Evolutionary conservation across 345 rosid genomes (phyloP), one percentile per base, ranked within the genome.

Genomic region (Salix caprea): DNA sequence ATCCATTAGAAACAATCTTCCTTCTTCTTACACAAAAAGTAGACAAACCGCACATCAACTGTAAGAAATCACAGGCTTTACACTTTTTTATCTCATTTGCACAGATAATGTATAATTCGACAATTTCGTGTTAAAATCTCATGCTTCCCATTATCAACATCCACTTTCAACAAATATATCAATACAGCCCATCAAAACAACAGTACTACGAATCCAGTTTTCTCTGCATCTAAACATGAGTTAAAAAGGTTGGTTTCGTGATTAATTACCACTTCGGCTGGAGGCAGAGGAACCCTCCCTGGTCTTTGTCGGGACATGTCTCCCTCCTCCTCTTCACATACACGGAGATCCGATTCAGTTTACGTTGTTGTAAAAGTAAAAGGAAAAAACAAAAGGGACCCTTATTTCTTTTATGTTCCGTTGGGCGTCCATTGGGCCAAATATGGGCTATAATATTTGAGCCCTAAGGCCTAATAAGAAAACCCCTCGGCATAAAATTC

Each of bases 231-330:
- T 77, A 78, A 77, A 48, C 76, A 50, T n/a, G 21, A 40, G 67
- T 6, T 15, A 1, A 62, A 6, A 21, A 44, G 32, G 40, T 5
- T 65, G 32, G 13, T 6, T 6, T 9, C 8, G 44, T 15, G 2
- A 66, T 16, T 39, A 39, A 10, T 9, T 71, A 93, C 99, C 97
- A 90, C 94, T 79, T 88, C 92, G 78, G 81, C 97, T 66, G 96
- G 97, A 85, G 97, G 97, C 15, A 93, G 85, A 26, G 73, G 70
- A 65, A 81, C 80, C 70, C 87, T 86, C 73, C 79, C 88, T 56
- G 76, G 72, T 77, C 89, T 87, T 71, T 86, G 87, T 75, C 86
- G 83, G 74, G 88, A 85, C 91, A 88, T 88, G 77, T 68, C 34
- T 66, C 50, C 23, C 4, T 37, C 70, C 56, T 69, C 69, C 70